These are phyloP conservation scores for Vitis hybrid DNA, from an alignment of 177 flowering plant genomes.

Conservation along the genomic window DNA sequence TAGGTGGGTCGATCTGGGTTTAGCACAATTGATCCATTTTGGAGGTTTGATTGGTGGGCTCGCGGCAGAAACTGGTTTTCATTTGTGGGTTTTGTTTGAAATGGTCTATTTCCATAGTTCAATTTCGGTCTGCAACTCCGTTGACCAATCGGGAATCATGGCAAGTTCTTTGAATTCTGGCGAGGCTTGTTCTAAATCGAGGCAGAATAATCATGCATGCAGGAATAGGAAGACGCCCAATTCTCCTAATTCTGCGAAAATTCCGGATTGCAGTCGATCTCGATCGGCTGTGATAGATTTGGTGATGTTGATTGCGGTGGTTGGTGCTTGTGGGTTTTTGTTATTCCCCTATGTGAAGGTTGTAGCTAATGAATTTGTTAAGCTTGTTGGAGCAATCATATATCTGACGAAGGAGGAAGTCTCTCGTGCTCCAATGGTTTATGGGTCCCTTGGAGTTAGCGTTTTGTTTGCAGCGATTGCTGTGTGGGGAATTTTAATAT, in stretches of 20 bases:
- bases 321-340: constrained; percentile 69
- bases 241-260: constrained; percentile 30
- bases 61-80: not conserved
- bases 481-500: constrained; percentile 43
- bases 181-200: constrained; percentile 29
- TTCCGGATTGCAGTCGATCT: constrained; percentile 53
- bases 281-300: constrained; percentile 66
- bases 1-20: constrained; percentile 20
- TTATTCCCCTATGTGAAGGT: constrained; percentile 55
- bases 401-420: constrained; percentile 46
- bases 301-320: constrained; percentile 62
- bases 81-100: constrained; percentile 22
- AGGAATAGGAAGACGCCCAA: constrained; percentile 33
- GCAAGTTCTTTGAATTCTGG: constrained; percentile 28
- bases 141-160: constrained; percentile 46
- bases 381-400: constrained; percentile 23
- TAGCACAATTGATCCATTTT: constrained; percentile 6
- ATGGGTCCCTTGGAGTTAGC: constrained; percentile 53
- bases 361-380: constrained; percentile 19
- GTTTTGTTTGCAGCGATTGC: constrained; percentile 44
- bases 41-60: constrained; percentile 3
- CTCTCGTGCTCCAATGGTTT: constrained; percentile 50
- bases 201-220: constrained; percentile 25
- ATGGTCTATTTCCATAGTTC: constrained; percentile 50
- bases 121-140: constrained; percentile 38